A percentile compares a stretch with the other conserved stretches of the same genome.
Conservation (phyloP, 225 moss, liverwort and hornwort genomes). For the Polytrichum commune region DNA sequence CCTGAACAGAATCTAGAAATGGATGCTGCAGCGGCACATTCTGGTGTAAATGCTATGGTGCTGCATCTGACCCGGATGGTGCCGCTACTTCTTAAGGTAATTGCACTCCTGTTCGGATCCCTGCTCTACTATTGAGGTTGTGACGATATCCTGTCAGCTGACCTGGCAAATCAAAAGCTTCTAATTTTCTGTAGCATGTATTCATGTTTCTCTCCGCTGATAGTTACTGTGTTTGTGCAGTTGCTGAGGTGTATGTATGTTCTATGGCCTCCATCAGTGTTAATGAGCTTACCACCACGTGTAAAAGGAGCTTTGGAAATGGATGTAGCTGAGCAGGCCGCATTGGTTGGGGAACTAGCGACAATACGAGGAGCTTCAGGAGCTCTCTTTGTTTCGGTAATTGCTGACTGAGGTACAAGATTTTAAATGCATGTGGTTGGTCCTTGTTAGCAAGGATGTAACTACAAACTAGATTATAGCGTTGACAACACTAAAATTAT, state of each 20-base stretch:
- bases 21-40: slow-evolving; percentile 48
- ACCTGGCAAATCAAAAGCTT: no score
- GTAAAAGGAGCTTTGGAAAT: slow-evolving; percentile 79
- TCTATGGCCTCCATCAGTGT: slow-evolving; percentile 77
- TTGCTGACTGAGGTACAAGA: no score
- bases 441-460: no score
- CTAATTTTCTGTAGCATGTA: no score
- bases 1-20: slow-evolving; percentile 52
- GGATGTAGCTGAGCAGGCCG: slow-evolving; percentile 88
- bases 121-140: no score
- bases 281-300: slow-evolving; percentile 60
- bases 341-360: slow-evolving; percentile 72
- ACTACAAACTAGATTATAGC: no score
- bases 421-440: no score
- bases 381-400: not conserved
- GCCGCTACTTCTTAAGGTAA: slow-evolving; percentile 79
- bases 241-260: slow-evolving; percentile 93
- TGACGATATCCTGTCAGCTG: no score
- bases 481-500: no score
- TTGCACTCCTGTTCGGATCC: no score
- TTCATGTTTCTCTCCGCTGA: no score
- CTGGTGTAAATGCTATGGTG: slow-evolving; percentile 55
- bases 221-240: slow-evolving; percentile 30
- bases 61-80: slow-evolving; percentile 78
- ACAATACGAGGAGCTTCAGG: slow-evolving; percentile 45